Evolutionary conservation across 202 grass and related monocot genomes (phyloP).

Genomic region (Panicum virgatum): DNA sequence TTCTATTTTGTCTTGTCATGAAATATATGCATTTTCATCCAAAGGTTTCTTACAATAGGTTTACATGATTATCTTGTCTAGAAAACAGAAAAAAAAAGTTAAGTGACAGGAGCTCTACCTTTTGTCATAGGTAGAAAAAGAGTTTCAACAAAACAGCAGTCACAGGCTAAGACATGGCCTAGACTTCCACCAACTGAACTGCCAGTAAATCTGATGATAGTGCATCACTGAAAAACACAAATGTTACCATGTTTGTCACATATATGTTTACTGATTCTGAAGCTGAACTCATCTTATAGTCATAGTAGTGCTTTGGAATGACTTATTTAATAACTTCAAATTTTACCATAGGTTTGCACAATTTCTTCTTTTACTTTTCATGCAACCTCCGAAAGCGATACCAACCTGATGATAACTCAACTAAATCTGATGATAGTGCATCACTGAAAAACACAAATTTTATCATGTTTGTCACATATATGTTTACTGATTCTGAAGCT

Average conservation of each 20-base stretch:
- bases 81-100: too few species aligned
- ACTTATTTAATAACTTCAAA: constrained; percentile 33
- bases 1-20: constrained; percentile 12
- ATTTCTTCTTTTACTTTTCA: too few species aligned
- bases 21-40: constrained; percentile 10
- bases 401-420: constrained; percentile 19
- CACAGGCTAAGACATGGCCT: too few species aligned
- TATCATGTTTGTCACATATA: constrained; percentile 17
- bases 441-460: not conserved
- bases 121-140: too few species aligned
- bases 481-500: constrained; percentile 12
- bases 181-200: too few species aligned
- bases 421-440: too few species aligned
- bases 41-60: constrained; percentile 17
- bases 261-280: constrained; percentile 11
- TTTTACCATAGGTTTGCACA: constrained; percentile 50
- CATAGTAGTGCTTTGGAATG: constrained; percentile 30
- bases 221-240: not conserved
- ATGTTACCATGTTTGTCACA: constrained; percentile 7
- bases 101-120: too few species aligned
- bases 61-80: not conserved
- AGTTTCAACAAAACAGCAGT: too few species aligned
- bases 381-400: not conserved
- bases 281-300: constrained; percentile 17
- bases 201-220: too few species aligned